Conservation (phyloP, 371 early-diverging fungal genomes). For the Rhizopus microsporus region DNA sequence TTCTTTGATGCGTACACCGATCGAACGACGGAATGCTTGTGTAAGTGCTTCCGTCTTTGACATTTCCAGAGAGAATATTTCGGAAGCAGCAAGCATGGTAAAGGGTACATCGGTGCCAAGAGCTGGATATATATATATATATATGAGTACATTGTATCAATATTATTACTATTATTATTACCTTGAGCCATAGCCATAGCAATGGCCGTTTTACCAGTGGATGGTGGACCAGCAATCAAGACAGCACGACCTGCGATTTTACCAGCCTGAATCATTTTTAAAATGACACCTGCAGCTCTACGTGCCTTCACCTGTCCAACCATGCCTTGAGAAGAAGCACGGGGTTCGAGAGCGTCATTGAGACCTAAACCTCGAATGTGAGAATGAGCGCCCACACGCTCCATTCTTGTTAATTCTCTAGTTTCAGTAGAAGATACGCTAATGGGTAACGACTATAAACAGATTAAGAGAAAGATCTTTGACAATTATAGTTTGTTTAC, state of each 20-base stretch:
- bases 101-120: constrained; percentile 95
- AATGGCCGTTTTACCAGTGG: constrained; percentile 96
- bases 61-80: constrained; percentile 98
- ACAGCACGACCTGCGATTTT: constrained; percentile 98
- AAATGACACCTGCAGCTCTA: constrained; percentile 94
- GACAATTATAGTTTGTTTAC: too few relatives aligned
- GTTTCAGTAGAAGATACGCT: constrained; percentile 49
- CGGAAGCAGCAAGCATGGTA: constrained; percentile 95
- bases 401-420: constrained; percentile 64
- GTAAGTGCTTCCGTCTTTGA: constrained; percentile 98
- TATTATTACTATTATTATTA: constrained; percentile 12
- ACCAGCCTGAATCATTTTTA: constrained; percentile 92
- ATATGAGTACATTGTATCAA: background rate
- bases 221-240: constrained; percentile 97
- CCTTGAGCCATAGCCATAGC: constrained; percentile 93
- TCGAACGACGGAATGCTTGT: constrained; percentile 97
- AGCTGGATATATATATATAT: constrained; percentile 35
- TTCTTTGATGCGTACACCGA: constrained; percentile 98
- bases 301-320: constrained; percentile 96
- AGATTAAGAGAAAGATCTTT: background rate
- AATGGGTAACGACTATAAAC: constrained; percentile 41
- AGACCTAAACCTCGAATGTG: constrained; percentile 92
- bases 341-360: constrained; percentile 90
- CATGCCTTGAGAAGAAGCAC: constrained; percentile 92
- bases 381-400: constrained; percentile 92